A percentile compares a stretch with the other conserved stretches of the same genome.
These are phyloP conservation scores for Hemileccinum impolitum DNA, from an alignment of 768 basidiomycete species.

Conservation along the genomic window DNA sequence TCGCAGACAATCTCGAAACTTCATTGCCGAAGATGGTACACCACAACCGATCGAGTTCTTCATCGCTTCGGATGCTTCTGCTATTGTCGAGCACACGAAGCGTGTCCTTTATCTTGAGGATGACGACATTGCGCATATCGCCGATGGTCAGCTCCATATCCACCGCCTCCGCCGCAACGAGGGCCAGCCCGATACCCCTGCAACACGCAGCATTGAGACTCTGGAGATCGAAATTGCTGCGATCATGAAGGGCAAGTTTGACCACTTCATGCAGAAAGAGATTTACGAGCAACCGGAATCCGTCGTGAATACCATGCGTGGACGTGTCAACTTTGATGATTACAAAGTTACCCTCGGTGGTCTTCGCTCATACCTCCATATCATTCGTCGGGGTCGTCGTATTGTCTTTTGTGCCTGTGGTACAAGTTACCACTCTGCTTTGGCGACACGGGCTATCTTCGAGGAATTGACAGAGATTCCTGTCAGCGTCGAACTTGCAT, in stretches of 20 bases:
- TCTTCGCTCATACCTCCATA: slow-evolving; percentile 89
- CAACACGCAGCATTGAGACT: slow-evolving; percentile 93
- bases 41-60: slow-evolving; percentile 99
- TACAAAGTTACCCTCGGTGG: slow-evolving; percentile 92
- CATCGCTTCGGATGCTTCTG: slow-evolving; percentile 95
- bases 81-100: slow-evolving; percentile 98
- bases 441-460: slow-evolving; percentile 96
- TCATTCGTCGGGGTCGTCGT: slow-evolving; percentile 91
- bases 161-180: slow-evolving; percentile 94
- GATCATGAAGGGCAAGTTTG: slow-evolving; percentile 99
- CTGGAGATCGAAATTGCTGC: slow-evolving; percentile 99
- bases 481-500: slow-evolving; percentile 93
- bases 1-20: slow-evolving; percentile 94
- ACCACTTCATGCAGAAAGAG: slow-evolving; percentile 99
- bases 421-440: slow-evolving; percentile 94
- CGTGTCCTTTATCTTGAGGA: slow-evolving; percentile 98
- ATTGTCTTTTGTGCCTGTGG: slow-evolving; percentile 99
- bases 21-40: slow-evolving; percentile 97
- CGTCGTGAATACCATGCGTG: slow-evolving; percentile 99
- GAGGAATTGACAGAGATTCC: slow-evolving; percentile 99
- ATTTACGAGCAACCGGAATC: slow-evolving; percentile 99
- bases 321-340: slow-evolving; percentile 96
- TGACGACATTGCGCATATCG: slow-evolving; percentile 97
- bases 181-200: slow-evolving; percentile 51
- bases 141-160: slow-evolving; percentile 96